A percentile compares a stretch with the other conserved stretches of the same genome.
Evolutionary conservation across 2,329 filamentous ascomycete species (phyloP).

Genomic region (Arthrobotrys pseudoclavata): DNA sequence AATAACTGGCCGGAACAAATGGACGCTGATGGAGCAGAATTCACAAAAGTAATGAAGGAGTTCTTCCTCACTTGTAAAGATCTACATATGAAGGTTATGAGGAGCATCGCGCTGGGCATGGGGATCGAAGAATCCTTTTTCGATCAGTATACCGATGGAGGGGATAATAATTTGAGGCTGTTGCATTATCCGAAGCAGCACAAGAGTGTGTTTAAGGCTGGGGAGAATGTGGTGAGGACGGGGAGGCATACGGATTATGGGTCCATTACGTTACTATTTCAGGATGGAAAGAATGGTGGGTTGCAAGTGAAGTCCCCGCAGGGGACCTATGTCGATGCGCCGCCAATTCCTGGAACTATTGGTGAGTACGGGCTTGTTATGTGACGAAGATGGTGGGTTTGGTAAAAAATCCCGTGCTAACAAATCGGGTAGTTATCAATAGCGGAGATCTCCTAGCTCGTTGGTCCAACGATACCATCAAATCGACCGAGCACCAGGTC

Average conservation of each 20-base stretch:
- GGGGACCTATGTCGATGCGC: constrained; percentile 84
- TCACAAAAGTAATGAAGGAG: constrained; percentile 78
- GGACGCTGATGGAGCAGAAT: constrained; percentile 71
- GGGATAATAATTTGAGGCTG: constrained; percentile 79
- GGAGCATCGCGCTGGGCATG: constrained; percentile 86
- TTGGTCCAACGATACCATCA: constrained; percentile 93
- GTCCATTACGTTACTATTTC: constrained; percentile 75
- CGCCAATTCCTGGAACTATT: constrained; percentile 79
- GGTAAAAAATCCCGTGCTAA: background rate
- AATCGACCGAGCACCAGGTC: constrained; percentile 89
- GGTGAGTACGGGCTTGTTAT: constrained; percentile 29
- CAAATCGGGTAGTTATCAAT: constrained; percentile 78
- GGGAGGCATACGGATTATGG: constrained; percentile 81
- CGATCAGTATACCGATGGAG: constrained; percentile 78
- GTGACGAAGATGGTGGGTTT: background rate
- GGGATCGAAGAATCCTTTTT: constrained; percentile 80
- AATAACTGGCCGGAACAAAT: constrained; percentile 81
- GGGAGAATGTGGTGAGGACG: constrained; percentile 79
- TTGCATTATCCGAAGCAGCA: constrained; percentile 81
- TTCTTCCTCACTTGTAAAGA: constrained; percentile 82
- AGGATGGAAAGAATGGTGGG: constrained; percentile 71
- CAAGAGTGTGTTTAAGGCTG: constrained; percentile 75
- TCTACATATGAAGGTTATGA: constrained; percentile 83
- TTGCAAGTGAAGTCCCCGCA: constrained; percentile 77
- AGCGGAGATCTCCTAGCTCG: constrained; percentile 86